Conservation (phyloP, 176 grass and related monocot species). For the Bromus sterilis region DNA sequence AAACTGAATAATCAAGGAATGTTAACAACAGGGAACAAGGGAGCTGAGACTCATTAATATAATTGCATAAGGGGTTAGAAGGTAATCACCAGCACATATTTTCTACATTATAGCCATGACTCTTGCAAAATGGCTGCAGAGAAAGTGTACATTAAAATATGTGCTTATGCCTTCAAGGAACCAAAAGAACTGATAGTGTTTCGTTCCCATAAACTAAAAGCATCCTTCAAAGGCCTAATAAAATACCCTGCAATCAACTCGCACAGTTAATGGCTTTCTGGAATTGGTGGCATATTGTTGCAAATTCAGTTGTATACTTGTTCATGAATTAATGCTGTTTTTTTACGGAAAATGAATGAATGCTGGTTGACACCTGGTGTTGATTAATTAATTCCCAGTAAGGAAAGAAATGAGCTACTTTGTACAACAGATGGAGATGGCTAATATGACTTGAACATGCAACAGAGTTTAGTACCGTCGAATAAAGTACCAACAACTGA, state of each 20-base stretch:
- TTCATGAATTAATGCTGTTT: no score
- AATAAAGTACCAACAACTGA: not conserved
- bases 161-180: no score
- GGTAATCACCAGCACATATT: not conserved
- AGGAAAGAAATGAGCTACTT: not conserved
- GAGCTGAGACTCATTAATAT: not conserved
- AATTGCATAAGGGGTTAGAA: not conserved
- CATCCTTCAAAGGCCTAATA: not conserved
- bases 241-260: not conserved
- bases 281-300: not conserved
- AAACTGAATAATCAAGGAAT: not conserved
- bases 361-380: not conserved
- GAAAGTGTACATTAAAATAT: not conserved
- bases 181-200: not conserved
- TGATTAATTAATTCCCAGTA: not conserved
- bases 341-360: no score
- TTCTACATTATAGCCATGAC: not conserved
- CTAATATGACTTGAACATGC: not conserved
- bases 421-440: not conserved
- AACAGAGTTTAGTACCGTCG: not conserved
- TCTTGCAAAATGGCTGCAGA: conserved; percentile 13
- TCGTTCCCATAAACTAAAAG: not conserved
- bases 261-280: not conserved
- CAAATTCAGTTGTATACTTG: conserved; percentile 11
- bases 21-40: not conserved